phyloP scores from a whole-genome alignment of 106 monocot species.

The Amphibolis antarctica region DNA sequence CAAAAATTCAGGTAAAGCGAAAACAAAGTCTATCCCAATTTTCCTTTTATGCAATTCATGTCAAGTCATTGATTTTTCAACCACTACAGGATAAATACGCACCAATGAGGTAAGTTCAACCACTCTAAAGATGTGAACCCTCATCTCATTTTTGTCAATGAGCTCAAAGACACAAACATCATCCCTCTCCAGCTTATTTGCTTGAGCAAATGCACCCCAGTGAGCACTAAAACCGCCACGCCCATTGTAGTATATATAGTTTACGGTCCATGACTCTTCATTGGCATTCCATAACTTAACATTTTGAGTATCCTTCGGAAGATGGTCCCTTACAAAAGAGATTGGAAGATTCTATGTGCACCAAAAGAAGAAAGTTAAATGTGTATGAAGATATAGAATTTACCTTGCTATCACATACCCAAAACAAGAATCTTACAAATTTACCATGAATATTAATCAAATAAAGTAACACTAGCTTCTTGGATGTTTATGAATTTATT shows the following conservation, averaged over 20 bases:
- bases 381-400: too few species aligned
- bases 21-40: too few species aligned
- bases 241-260: neutral
- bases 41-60: too few species aligned
- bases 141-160: constrained; percentile 5
- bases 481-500: too few species aligned
- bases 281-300: constrained; percentile 12
- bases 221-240: constrained; percentile 13
- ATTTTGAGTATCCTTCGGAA: neutral
- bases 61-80: too few species aligned
- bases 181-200: constrained; percentile 12
- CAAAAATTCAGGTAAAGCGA: too few species aligned
- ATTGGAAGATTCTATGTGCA: constrained; percentile 15
- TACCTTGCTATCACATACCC: too few species aligned
- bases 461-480: too few species aligned
- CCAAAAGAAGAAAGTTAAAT: neutral
- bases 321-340: constrained; percentile 8
- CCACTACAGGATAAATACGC: neutral
- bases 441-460: too few species aligned
- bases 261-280: constrained; percentile 11
- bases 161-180: constrained; percentile 25
- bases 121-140: constrained; percentile 25
- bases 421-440: too few species aligned
- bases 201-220: constrained; percentile 13
- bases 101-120: constrained; percentile 12